Conservation (phyloP, 2,329 filamentous ascomycete genomes). For the Sphaerulina vaccinii region DNA sequence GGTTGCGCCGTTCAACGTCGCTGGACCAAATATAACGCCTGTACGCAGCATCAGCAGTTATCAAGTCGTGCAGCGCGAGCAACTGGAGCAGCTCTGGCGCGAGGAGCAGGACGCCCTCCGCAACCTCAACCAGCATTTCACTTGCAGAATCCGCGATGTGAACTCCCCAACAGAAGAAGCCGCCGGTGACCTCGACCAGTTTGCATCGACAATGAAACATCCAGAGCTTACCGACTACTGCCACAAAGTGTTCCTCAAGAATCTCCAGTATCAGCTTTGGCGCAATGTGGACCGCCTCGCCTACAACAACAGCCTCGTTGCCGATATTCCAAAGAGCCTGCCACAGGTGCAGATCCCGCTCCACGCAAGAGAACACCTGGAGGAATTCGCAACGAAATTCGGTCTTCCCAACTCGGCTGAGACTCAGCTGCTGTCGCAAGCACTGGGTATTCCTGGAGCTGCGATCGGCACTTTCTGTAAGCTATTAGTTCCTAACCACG, state of each 20-base stretch:
- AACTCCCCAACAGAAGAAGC: background rate
- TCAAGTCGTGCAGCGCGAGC: background rate
- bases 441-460: slow-evolving; percentile 4
- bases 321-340: background rate
- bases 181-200: background rate
- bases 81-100: slow-evolving; percentile 1
- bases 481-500: slow-evolving; percentile 6
- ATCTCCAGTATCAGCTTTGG: background rate
- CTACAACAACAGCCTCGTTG: slow-evolving; percentile 1
- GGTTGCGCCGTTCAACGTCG: background rate
- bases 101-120: background rate
- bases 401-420: slow-evolving; percentile 17
- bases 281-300: slow-evolving; percentile 14
- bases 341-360: background rate
- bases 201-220: background rate
- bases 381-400: slow-evolving; percentile 14
- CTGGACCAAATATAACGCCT: background rate
- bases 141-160: background rate
- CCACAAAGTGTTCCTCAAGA: background rate
- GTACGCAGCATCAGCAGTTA: background rate
- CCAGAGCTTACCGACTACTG: background rate
- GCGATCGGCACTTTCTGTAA: slow-evolving; percentile 22
- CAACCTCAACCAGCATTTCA: background rate
- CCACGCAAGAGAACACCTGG: slow-evolving; percentile 17
- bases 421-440: slow-evolving; percentile 15